Conservation (phyloP, 768 basidiomycete species). For the Phanerochaete carnosa region DNA sequence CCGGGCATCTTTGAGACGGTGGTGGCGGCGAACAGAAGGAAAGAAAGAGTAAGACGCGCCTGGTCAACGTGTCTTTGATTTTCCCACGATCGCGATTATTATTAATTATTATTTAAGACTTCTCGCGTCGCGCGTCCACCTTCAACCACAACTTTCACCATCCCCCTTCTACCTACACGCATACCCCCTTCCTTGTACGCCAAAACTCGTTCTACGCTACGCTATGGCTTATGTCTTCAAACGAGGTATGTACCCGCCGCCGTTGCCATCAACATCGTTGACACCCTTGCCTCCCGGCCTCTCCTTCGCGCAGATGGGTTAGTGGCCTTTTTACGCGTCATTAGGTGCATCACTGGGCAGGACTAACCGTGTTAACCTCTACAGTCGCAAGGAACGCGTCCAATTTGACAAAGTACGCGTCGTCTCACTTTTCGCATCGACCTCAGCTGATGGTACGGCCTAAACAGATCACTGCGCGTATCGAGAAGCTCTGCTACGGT, state of each 20-base stretch:
- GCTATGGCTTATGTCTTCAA: conserved; percentile 54
- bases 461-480: conserved; percentile 78
- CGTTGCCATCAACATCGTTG: conserved; percentile 12
- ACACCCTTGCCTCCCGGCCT: conserved; percentile 5
- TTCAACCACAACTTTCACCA: conserved; percentile 26
- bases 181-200: conserved; percentile 6
- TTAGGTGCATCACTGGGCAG: conserved; percentile 2
- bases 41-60: conserved; percentile 12
- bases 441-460: not conserved
- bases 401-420: conserved; percentile 84
- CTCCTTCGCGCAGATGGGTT: conserved; percentile 44
- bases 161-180: conserved; percentile 6
- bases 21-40: conserved; percentile 1
- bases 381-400: conserved; percentile 84
- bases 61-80: conserved; percentile 4
- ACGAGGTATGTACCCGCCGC: conserved; percentile 37
- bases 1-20: conserved; percentile 8
- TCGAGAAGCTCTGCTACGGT: conserved; percentile 93
- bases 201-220: conserved; percentile 6
- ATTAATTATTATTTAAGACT: conserved; percentile 21
- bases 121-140: conserved; percentile 20
- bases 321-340: conserved; percentile 30
- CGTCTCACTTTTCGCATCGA: conserved; percentile 9
- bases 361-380: conserved; percentile 16
- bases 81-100: conserved; percentile 9